Evolutionary conservation across 2,329 filamentous ascomycete genomes (phyloP).

Genomic region (Furcasterigmium furcatum): DNA sequence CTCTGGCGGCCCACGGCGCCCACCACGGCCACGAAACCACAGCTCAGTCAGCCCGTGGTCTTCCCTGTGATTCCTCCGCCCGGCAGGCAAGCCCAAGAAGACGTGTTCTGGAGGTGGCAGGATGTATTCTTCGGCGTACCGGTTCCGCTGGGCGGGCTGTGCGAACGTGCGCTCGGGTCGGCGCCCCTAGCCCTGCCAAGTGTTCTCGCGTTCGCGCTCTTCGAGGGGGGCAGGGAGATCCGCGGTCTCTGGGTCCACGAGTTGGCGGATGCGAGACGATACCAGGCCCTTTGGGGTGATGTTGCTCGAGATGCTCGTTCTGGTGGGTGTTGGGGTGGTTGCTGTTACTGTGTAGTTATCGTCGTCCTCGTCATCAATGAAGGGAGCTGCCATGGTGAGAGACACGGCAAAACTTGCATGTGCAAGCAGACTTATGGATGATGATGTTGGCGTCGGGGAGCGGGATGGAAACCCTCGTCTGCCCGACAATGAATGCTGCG

Average conservation of each 20-base stretch:
- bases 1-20: neutral
- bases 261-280: slow-evolving; percentile 24
- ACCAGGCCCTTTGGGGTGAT: slow-evolving; percentile 27
- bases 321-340: slow-evolving; percentile 3
- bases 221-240: slow-evolving; percentile 12
- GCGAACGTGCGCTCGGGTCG: slow-evolving; percentile 10
- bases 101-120: slow-evolving; percentile 7
- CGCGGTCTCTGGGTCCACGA: slow-evolving; percentile 12
- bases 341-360: slow-evolving; percentile 7
- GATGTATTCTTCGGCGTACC: slow-evolving; percentile 6
- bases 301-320: slow-evolving; percentile 6
- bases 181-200: slow-evolving; percentile 12
- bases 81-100: slow-evolving; percentile 4
- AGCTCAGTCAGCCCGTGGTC: slow-evolving; percentile 4
- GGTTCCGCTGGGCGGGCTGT: slow-evolving; percentile 12
- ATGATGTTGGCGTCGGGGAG: neutral
- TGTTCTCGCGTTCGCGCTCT: slow-evolving; percentile 18
- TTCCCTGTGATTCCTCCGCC: slow-evolving; percentile 2
- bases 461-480: neutral
- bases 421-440: neutral
- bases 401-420: slow-evolving; percentile 5
- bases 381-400: slow-evolving; percentile 16
- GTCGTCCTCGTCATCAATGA: slow-evolving; percentile 3
- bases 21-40: neutral
- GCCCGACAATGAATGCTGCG: neutral